Conservation (phyloP, 2,329 filamentous ascomycete species). For the Biscogniauxia sp. region DNA sequence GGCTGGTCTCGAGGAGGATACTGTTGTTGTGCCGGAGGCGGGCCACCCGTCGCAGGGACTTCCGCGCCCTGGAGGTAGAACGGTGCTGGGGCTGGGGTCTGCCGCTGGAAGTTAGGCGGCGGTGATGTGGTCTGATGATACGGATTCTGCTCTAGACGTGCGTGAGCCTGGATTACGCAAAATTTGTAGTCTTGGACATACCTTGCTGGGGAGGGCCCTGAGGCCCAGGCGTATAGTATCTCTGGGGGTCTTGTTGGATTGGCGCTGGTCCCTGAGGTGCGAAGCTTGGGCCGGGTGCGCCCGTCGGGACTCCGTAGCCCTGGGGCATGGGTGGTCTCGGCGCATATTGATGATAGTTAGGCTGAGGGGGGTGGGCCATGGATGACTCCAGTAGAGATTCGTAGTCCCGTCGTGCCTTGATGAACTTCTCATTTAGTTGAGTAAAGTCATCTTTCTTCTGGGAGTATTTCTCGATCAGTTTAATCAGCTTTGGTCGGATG, state of each 20-base stretch:
- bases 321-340: slow-evolving; percentile 50
- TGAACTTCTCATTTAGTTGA: slow-evolving; percentile 98
- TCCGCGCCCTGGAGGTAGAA: slow-evolving; percentile 66
- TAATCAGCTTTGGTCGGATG: slow-evolving; percentile 94
- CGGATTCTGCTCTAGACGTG: slow-evolving; percentile 40
- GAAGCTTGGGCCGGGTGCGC: slow-evolving; percentile 34
- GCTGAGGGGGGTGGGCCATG: slow-evolving; percentile 89
- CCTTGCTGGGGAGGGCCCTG: slow-evolving; percentile 39
- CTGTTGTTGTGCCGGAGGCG: slow-evolving; percentile 39
- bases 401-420: slow-evolving; percentile 96
- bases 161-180: slow-evolving; percentile 24
- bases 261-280: slow-evolving; percentile 42
- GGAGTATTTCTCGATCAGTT: slow-evolving; percentile 97
- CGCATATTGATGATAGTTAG: slow-evolving; percentile 69
- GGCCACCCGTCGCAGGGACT: slow-evolving; percentile 41
- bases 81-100: slow-evolving; percentile 52
- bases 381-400: slow-evolving; percentile 93
- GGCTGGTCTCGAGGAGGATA: slow-evolving; percentile 53
- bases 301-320: slow-evolving; percentile 41
- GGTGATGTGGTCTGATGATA: slow-evolving; percentile 46
- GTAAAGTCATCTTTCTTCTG: slow-evolving; percentile 99
- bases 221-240: slow-evolving; percentile 66
- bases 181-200: slow-evolving; percentile 27
- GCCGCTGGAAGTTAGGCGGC: slow-evolving; percentile 54
- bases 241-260: slow-evolving; percentile 57